phyloP scores from a whole-genome alignment of 805 yeast genomes.

The Danielia oregonensis region DNA sequence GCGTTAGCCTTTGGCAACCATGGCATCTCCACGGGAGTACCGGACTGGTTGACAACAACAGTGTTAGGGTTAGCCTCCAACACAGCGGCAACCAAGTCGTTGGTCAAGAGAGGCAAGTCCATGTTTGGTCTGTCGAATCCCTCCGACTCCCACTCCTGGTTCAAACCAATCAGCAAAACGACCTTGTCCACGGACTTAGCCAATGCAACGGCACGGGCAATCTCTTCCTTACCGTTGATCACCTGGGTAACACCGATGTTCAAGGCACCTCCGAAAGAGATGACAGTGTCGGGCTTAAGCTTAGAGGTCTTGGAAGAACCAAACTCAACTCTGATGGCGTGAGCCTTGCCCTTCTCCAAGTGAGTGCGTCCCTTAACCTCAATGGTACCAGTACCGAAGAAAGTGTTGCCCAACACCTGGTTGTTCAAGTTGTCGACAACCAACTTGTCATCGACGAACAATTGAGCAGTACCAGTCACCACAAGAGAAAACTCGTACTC shows the following conservation, averaged over 20 bases:
- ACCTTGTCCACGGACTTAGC: slow-evolving; percentile 54
- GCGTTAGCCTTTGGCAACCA: slow-evolving; percentile 44
- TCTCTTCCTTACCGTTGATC: slow-evolving; percentile 20
- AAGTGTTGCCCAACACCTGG: slow-evolving; percentile 6
- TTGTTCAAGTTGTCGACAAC: slow-evolving; percentile 9
- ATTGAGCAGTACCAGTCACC: slow-evolving; percentile 11
- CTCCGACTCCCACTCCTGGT: slow-evolving; percentile 57
- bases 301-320: slow-evolving; percentile 10
- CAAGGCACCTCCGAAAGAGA: slow-evolving; percentile 22
- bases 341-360: slow-evolving; percentile 10
- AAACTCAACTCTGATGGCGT: slow-evolving; percentile 6
- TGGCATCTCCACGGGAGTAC: slow-evolving; percentile 60
- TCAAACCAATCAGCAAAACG: slow-evolving; percentile 47
- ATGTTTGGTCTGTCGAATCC: slow-evolving; percentile 52
- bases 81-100: slow-evolving; percentile 44
- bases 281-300: slow-evolving; percentile 17
- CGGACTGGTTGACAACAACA: slow-evolving; percentile 54
- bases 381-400: slow-evolving; percentile 12
- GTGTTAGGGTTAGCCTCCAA: slow-evolving; percentile 46
- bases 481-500: slow-evolving; percentile 12
- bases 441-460: slow-evolving; percentile 12
- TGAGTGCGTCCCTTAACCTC: slow-evolving; percentile 6
- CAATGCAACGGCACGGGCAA: slow-evolving; percentile 39
- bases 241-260: slow-evolving; percentile 21
- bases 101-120: slow-evolving; percentile 48